A percentile compares a stretch with the other conserved stretches of the same genome.
Conservation (phyloP, 1,284 basidiomycete species). For the Ustilago tritici region DNA sequence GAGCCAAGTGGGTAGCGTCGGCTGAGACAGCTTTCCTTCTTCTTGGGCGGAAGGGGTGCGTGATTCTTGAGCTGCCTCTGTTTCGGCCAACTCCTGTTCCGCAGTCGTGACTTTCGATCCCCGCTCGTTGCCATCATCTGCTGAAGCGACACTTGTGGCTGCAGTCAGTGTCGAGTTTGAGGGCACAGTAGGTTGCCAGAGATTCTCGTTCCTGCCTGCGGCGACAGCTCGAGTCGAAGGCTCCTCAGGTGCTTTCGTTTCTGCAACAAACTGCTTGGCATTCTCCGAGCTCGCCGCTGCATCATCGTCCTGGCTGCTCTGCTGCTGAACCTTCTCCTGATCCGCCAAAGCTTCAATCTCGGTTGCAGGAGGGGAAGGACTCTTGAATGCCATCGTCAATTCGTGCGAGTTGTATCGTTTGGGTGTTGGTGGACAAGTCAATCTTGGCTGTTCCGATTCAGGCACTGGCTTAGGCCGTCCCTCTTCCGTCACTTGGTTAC, state of each 20-base stretch:
- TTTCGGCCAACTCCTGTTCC: constrained; percentile 35
- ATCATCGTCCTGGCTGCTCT: background rate
- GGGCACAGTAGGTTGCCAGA: constrained; percentile 48
- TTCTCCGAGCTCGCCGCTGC: constrained; percentile 17
- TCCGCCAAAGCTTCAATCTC: constrained; percentile 13
- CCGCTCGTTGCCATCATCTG: constrained; percentile 6
- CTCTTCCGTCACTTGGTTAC: background rate
- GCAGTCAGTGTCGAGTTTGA: constrained; percentile 33
- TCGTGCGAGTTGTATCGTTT: constrained; percentile 54
- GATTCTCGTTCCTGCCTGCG: constrained; percentile 18
- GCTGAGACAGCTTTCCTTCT: constrained; percentile 27
- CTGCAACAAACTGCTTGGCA: constrained; percentile 38
- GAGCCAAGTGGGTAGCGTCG: constrained; percentile 39
- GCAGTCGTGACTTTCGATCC: constrained; percentile 27
- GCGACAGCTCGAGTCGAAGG: constrained; percentile 33
- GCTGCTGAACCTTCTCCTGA: constrained; percentile 3
- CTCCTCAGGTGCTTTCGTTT: constrained; percentile 47
- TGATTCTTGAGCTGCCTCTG: constrained; percentile 35
- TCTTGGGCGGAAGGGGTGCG: constrained; percentile 14
- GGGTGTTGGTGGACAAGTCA: constrained; percentile 26
- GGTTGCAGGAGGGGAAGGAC: constrained; percentile 37
- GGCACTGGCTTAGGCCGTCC: constrained; percentile 28
- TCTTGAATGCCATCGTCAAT: constrained; percentile 46
- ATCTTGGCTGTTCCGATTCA: constrained; percentile 22
- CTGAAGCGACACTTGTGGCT: constrained; percentile 20